Evolutionary conservation across 1,284 basidiomycete species (phyloP), one percentile per base, ranked within the genome.

Genomic region (Sporisorium exsertum): DNA sequence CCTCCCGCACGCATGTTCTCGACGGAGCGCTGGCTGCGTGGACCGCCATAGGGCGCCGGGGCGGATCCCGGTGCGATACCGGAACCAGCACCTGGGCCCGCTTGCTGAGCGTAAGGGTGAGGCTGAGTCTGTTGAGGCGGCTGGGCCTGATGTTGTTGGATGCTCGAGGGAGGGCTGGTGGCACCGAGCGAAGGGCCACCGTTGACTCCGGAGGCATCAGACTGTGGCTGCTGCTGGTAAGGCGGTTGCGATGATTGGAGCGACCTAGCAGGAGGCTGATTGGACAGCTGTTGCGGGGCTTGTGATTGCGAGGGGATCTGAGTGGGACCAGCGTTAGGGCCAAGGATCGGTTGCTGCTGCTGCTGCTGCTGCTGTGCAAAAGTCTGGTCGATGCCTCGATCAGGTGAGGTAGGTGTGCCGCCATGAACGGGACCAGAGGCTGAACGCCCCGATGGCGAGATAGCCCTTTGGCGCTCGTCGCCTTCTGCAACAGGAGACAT

Each of bases 21-120:
- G 52, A 81, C 58, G 20, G 80, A 81, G 51, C 80, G 68, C 57
- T 81, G 80, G 54, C 76, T 79, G 42, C 78, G 61, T 4, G 80
- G 78, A 22, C 78, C 78, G 29, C 42, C 66, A 52, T 81, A 80
- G 18, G 70, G 59, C 3, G 56, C 53, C 13, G 70, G 70, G 15
- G 60, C 72, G 32, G 45, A 20, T n/a, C 42, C 58, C 8, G 66
- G 40, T 20, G 51, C 66, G 10, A 29, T 10, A 18, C 33, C 56
- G 12, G 68, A 35, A 24, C 55, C 56, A 22, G 51, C 45, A 5
- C 55, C 61, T n/a, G 40, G 49, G 3, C 37, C 67, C 2, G 22
- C 40, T 33, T 72, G 69, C 59, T 72, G 70, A 51, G 47, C 22
- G 27, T 64, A 72, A 2, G 64, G 24, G 27, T 56, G 49, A 15